These are phyloP conservation scores for Citrus cavaleriei DNA, from an alignment of 345 rosid species.

Conservation along the genomic window DNA sequence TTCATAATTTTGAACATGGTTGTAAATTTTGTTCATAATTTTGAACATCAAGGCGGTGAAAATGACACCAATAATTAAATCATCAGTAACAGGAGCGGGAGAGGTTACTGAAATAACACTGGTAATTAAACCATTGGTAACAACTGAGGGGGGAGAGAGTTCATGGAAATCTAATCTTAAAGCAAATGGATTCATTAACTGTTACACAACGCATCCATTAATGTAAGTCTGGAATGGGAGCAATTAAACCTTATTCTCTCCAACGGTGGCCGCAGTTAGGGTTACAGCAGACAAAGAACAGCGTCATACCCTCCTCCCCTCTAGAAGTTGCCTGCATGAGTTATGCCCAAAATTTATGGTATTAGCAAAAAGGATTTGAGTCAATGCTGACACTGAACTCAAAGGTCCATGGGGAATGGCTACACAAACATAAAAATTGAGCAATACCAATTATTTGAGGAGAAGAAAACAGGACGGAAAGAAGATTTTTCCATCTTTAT, in stretches of 20 bases:
- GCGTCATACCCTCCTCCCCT: conserved; percentile 91
- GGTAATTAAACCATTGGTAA: neutral
- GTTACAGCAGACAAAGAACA: conserved; percentile 89
- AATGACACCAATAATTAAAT: neutral
- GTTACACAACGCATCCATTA: neutral
- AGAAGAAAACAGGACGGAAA: neutral
- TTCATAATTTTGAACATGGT: neutral
- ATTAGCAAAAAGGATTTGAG: neutral
- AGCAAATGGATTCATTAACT: neutral
- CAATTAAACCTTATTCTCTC: conserved; percentile 51
- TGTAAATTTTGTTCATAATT: too few species aligned
- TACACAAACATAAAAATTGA: conserved; percentile 44
- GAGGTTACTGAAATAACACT: too few species aligned
- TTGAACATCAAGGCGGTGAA: neutral
- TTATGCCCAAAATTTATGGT: neutral
- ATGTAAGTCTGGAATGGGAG: neutral
- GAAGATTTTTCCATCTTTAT: neutral
- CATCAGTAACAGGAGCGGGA: neutral
- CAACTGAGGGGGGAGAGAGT: neutral
- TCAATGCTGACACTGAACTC: neutral
- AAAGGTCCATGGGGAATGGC: neutral
- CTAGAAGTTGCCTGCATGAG: conserved; percentile 64
- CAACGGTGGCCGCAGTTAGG: conserved; percentile 68
- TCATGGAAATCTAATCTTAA: neutral
- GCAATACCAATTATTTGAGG: neutral